phyloP scores from a whole-genome alignment of 2,329 filamentous ascomycete genomes.

The Penicillium oxalicum region DNA sequence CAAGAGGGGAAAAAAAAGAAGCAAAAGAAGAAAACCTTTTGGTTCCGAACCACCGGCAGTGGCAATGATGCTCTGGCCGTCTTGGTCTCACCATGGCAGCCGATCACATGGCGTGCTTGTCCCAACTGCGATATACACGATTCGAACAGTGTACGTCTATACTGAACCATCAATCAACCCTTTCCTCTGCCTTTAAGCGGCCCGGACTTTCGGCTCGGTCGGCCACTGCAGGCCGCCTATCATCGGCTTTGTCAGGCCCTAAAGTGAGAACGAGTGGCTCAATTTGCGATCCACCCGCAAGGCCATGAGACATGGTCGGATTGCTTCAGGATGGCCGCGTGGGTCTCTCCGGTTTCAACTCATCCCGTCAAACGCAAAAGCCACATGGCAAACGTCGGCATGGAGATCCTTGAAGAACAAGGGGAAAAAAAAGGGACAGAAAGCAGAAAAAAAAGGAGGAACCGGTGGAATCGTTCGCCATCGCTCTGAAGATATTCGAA shows the following conservation, averaged over 20 bases:
- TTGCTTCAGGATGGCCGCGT: slow-evolving; percentile 14
- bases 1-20: no score
- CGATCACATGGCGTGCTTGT: no score
- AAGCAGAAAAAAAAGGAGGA: slow-evolving; percentile 1
- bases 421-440: not conserved
- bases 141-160: no score
- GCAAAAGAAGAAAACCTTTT: no score
- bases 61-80: no score
- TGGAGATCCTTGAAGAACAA: no score
- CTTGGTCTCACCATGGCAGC: no score
- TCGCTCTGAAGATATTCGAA: not conserved
- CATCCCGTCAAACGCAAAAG: not conserved
- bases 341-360: slow-evolving; percentile 14
- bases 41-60: no score
- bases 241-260: not conserved
- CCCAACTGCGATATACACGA: no score
- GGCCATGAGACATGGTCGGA: slow-evolving; percentile 1
- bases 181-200: not conserved
- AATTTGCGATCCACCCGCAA: not conserved
- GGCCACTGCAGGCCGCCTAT: not conserved
- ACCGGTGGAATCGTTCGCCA: not conserved
- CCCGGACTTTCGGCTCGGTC: not conserved
- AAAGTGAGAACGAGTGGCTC: not conserved
- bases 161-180: no score
- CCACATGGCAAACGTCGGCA: slow-evolving; percentile 1